Evolutionary conservation across 1,284 basidiomycete species (phyloP).

Genomic region (Ceratobasidium theobromae): DNA sequence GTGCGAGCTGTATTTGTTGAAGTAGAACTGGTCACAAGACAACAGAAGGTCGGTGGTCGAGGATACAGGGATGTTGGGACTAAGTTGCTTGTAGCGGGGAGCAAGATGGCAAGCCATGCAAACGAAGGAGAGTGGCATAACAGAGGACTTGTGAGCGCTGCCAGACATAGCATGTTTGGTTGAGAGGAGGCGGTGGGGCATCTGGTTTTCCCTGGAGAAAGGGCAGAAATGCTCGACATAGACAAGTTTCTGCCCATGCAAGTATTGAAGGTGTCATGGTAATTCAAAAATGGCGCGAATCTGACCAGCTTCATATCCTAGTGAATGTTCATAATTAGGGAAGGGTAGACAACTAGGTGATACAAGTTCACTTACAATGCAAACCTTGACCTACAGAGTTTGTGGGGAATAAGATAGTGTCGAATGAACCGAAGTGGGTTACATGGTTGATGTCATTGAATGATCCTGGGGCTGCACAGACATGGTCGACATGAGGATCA

Average conservation of each 20-base stretch:
- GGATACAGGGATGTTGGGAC: background rate
- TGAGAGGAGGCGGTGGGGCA: background rate
- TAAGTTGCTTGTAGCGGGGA: background rate
- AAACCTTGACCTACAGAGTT: background rate
- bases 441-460: background rate
- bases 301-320: slow-evolving; percentile 2
- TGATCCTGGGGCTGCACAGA: background rate
- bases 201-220: background rate
- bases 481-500: background rate
- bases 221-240: background rate
- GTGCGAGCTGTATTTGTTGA: background rate
- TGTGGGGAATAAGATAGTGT: background rate
- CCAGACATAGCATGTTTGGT: background rate
- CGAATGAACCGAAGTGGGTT: background rate
- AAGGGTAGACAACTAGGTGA: no score
- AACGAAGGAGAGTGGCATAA: background rate
- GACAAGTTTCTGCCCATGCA: background rate
- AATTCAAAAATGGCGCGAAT: slow-evolving; percentile 16
- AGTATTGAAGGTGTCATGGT: background rate
- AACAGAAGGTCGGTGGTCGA: background rate
- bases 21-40: background rate
- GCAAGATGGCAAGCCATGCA: background rate
- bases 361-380: background rate
- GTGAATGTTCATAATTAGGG: background rate
- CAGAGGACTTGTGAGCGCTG: background rate